Evolutionary conservation across 345 rosid genomes (phyloP).

Genomic region (Syzygium oleosum): DNA sequence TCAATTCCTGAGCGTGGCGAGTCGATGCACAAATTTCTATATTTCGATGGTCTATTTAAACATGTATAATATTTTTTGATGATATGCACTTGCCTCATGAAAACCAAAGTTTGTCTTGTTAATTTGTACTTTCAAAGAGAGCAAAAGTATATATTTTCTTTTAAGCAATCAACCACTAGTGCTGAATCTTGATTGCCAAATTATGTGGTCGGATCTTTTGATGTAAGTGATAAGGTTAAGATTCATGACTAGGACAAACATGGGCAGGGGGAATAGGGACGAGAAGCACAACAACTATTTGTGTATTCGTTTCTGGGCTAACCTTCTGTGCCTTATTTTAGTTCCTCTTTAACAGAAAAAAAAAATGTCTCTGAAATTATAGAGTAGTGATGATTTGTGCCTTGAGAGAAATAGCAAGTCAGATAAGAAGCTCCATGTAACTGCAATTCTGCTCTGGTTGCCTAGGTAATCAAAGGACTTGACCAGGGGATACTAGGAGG

Average conservation of each 20-base stretch:
- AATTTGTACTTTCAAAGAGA: background rate
- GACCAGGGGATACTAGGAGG: constrained; percentile 94
- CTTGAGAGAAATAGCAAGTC: background rate
- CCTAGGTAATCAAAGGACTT: constrained; percentile 76
- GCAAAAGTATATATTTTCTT: background rate
- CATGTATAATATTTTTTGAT: background rate
- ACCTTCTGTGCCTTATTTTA: background rate
- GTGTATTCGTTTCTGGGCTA: background rate
- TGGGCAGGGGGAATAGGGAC: background rate
- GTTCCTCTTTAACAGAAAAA: background rate
- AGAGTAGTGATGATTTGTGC: background rate
- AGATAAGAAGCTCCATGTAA: background rate
- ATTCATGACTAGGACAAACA: background rate
- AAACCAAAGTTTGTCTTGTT: background rate
- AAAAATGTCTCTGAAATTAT: background rate
- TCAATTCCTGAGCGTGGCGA: background rate
- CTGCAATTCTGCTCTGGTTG: background rate
- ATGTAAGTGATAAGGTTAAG: background rate
- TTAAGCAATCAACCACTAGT: background rate
- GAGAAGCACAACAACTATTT: background rate
- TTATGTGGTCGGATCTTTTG: background rate
- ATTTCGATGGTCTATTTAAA: background rate
- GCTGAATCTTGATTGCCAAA: background rate
- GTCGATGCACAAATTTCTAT: background rate
- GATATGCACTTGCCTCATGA: background rate